A percentile compares a stretch with the other conserved stretches of the same genome.
These are phyloP conservation scores for Cryptococcus depauperatus DNA, from an alignment of 1,284 basidiomycete species.

Conservation along the genomic window DNA sequence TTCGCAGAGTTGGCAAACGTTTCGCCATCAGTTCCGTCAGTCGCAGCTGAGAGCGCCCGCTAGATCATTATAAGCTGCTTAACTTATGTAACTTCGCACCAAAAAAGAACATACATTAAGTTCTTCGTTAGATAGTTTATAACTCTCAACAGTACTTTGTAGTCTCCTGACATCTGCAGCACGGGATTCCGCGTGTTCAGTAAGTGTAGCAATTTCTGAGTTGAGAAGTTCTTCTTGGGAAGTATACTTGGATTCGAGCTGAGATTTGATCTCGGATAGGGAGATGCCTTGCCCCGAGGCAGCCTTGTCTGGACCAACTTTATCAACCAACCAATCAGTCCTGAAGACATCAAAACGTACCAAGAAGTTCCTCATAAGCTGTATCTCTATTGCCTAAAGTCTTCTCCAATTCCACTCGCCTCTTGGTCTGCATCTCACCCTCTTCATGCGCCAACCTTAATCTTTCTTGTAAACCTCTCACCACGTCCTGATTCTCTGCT, in stretches of 20 bases:
- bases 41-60: conserved; percentile 93
- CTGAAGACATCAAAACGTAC: conserved; percentile 48
- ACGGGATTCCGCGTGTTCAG: conserved; percentile 82
- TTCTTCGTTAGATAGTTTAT: conserved; percentile 96
- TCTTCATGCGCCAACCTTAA: conserved; percentile 86
- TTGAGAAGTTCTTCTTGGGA: conserved; percentile 83
- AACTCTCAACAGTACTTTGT: conserved; percentile 78
- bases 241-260: conserved; percentile 88
- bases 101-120: conserved; percentile 62
- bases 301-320: conserved; percentile 46
- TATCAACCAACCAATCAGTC: not conserved
- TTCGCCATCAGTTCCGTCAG: conserved; percentile 92
- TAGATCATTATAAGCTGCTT: conserved; percentile 42
- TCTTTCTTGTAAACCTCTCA: conserved; percentile 83
- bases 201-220: conserved; percentile 79
- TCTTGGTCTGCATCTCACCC: conserved; percentile 71
- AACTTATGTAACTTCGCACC: too few relatives aligned
- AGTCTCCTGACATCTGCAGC: conserved; percentile 76
- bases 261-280: conserved; percentile 83
- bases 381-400: conserved; percentile 72
- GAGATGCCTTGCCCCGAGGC: conserved; percentile 41
- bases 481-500: conserved; percentile 73
- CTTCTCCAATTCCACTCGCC: conserved; percentile 80
- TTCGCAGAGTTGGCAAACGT: conserved; percentile 92
- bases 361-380: conserved; percentile 93